These are phyloP conservation scores for Fusarium guadeloupense DNA, from an alignment of 2,329 filamentous ascomycete species.

Conservation along the genomic window DNA sequence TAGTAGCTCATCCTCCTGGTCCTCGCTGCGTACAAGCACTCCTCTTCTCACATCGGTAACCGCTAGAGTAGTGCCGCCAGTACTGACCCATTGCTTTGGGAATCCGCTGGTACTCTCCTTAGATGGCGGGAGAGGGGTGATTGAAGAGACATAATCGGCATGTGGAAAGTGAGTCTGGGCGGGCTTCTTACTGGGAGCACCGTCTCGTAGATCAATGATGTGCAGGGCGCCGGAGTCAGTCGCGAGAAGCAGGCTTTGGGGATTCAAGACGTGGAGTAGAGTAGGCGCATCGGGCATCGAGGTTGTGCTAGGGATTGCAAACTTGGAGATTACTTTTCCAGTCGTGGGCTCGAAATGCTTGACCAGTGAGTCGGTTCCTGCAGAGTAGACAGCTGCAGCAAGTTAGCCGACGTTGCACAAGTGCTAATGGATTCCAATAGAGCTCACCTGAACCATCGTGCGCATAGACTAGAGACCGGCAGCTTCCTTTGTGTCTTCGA, in stretches of 20 bases:
- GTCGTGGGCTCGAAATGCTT: conserved; percentile 67
- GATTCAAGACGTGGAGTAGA: conserved; percentile 83
- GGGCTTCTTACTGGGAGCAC: conserved; percentile 68
- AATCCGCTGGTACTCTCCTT: conserved; percentile 86
- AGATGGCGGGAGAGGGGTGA: conserved; percentile 83
- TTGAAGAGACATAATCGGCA: conserved; percentile 89
- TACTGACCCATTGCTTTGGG: conserved; percentile 94
- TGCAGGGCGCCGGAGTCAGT: conserved; percentile 92
- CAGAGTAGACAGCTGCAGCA: conserved; percentile 67
- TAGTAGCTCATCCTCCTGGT: conserved; percentile 94
- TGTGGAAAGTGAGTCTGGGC: conserved; percentile 87
- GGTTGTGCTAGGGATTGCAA: conserved; percentile 72
- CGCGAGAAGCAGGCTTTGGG: conserved; percentile 86
- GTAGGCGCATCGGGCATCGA: conserved; percentile 75
- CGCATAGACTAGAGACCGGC: conserved; percentile 80
- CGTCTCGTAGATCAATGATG: conserved; percentile 82
- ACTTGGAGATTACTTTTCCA: conserved; percentile 80
- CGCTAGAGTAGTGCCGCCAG: conserved; percentile 88
- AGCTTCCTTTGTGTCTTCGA: conserved; percentile 91
- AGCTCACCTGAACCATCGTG: conserved; percentile 74
- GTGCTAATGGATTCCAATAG: too few species aligned
- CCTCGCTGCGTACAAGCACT: conserved; percentile 87
- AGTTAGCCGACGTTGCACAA: conserved; percentile 1
- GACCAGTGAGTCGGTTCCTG: conserved; percentile 67
- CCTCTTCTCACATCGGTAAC: conserved; percentile 89